Percentiles rank a stretch among this genome's conserved stretches.
These are phyloP conservation scores for Globisporangium sylvaticum DNA, from an alignment of 352 stramenopile species.

Conservation along the genomic window DNA sequence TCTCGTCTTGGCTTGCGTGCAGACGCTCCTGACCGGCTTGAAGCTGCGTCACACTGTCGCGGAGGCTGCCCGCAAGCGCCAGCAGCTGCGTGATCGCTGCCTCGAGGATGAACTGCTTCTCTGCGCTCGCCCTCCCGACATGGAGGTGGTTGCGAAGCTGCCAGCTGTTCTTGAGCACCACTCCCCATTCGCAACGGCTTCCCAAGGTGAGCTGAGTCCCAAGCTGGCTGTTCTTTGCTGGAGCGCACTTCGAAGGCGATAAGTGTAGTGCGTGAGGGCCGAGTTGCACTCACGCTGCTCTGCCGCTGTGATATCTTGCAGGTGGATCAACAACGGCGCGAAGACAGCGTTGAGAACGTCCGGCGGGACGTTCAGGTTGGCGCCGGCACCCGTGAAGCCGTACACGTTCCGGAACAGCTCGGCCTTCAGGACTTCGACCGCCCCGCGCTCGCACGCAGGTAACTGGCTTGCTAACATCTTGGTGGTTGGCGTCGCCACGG, in stretches of 20 bases:
- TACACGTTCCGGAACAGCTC: not conserved
- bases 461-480: not conserved
- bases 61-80: not conserved
- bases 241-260: not conserved
- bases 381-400: not conserved
- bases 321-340: not conserved
- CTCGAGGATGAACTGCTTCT: not conserved
- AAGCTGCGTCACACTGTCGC: not conserved
- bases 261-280: not conserved
- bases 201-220: not conserved
- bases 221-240: not conserved
- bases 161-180: not conserved
- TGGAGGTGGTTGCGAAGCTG: not conserved
- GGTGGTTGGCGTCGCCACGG: not conserved
- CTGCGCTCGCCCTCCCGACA: not conserved
- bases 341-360: not conserved
- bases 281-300: not conserved
- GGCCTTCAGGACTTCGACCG: not conserved
- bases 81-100: not conserved
- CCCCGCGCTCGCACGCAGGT: not conserved
- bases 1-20: not conserved
- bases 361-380: not conserved
- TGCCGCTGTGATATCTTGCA: not conserved
- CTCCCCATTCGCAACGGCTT: not conserved
- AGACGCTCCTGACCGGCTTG: not conserved